Evolutionary conservation across 208 protist species (phyloP).

Genomic region (Acanthamoeba rhysodes): DNA sequence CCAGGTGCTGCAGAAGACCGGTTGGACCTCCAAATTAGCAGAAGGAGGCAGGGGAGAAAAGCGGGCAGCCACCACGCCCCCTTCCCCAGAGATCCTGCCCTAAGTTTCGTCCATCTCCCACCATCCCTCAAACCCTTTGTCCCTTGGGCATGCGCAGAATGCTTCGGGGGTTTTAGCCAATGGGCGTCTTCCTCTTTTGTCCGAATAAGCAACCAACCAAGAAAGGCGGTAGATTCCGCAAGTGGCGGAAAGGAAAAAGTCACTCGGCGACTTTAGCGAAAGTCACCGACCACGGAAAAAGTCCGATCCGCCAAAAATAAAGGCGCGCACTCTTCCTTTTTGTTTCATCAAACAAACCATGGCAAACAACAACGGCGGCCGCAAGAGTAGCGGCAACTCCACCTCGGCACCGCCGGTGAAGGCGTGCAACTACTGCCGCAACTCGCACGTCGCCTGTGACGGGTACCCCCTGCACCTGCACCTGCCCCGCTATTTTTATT

Average conservation of each 20-base stretch:
- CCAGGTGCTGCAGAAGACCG: no score
- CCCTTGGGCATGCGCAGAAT: no score
- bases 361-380: background rate
- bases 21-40: background rate
- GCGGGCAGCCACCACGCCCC: background rate
- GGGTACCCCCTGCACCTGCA: background rate
- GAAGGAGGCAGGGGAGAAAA: background rate
- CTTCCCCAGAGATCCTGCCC: background rate
- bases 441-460: background rate
- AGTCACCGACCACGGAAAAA: background rate
- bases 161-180: no score
- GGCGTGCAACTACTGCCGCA: slow-evolving; percentile 5
- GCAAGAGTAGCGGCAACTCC: background rate
- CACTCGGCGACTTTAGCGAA: no score
- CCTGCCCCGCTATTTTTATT: no score
- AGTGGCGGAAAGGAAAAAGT: no score
- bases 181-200: no score
- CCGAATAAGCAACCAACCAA: no score
- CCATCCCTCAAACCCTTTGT: no score
- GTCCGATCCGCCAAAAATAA: background rate
- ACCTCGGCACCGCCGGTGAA: background rate
- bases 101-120: background rate
- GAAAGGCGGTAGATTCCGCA: no score
- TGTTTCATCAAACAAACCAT: no score
- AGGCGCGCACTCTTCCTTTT: background rate